Evolutionary conservation across 2,329 filamentous ascomycete genomes (phyloP).

Genomic region (Herpotrichia juniperi): DNA sequence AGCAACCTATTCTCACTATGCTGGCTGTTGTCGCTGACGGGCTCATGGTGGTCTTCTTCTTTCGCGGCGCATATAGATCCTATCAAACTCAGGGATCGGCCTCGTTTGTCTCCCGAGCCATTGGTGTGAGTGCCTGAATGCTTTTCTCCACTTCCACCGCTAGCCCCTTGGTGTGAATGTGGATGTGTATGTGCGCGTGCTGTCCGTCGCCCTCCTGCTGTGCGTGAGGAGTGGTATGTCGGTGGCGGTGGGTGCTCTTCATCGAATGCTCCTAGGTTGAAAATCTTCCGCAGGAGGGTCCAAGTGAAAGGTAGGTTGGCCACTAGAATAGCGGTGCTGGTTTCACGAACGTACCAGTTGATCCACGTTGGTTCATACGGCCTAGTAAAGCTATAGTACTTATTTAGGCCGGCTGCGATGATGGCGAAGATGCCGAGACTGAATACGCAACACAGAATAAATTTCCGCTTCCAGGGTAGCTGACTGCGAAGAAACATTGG

Average conservation of each 20-base stretch:
- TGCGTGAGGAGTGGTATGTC: slow-evolving; percentile 36
- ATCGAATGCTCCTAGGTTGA: slow-evolving; percentile 46
- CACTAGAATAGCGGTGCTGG: slow-evolving; percentile 47
- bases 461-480: slow-evolving; percentile 55
- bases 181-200: slow-evolving; percentile 16
- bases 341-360: slow-evolving; percentile 40
- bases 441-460: slow-evolving; percentile 63
- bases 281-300: slow-evolving; percentile 57
- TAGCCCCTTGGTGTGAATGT: slow-evolving; percentile 10
- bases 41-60: slow-evolving; percentile 1
- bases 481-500: slow-evolving; percentile 53
- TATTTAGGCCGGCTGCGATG: slow-evolving; percentile 56
- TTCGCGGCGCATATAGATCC: slow-evolving; percentile 13
- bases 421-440: slow-evolving; percentile 59
- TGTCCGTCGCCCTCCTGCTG: slow-evolving; percentile 29
- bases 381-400: slow-evolving; percentile 47
- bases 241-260: slow-evolving; percentile 32
- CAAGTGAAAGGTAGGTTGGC: slow-evolving; percentile 60
- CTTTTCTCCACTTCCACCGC: slow-evolving; percentile 10
- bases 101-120: not conserved
- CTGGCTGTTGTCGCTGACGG: slow-evolving; percentile 15
- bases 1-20: slow-evolving; percentile 16
- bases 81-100: slow-evolving; percentile 12
- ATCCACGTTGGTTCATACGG: slow-evolving; percentile 36
- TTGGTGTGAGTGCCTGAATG: slow-evolving; percentile 12